A percentile compares a stretch with the other conserved stretches of the same genome.
phyloP scores from a whole-genome alignment of 352 stramenopile genomes.

The Phytophthora hybrid region DNA sequence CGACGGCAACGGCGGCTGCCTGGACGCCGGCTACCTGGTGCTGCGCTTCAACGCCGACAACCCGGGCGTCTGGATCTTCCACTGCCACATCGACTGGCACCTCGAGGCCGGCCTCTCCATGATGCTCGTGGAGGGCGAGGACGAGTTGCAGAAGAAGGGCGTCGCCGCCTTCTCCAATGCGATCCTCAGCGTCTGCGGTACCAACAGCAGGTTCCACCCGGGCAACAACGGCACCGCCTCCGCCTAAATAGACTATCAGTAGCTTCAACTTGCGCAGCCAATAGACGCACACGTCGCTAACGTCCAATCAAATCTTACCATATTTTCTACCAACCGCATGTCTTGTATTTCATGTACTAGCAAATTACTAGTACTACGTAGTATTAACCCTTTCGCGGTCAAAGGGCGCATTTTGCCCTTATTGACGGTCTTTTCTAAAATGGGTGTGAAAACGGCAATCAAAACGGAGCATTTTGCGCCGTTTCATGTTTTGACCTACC shows the following conservation, averaged over 20 bases:
- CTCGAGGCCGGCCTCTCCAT: constrained; percentile 42
- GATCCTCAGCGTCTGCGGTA: constrained; percentile 34
- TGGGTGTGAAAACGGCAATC: too few relatives aligned
- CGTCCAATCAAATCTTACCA: too few relatives aligned
- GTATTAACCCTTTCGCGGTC: too few relatives aligned
- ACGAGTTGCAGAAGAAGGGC: constrained; percentile 22
- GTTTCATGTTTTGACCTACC: too few relatives aligned
- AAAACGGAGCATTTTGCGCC: too few relatives aligned
- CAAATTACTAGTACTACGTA: too few relatives aligned
- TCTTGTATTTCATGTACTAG: too few relatives aligned
- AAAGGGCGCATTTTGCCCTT: too few relatives aligned
- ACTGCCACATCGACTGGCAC: constrained; percentile 57
- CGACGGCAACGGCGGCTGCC: constrained; percentile 28
- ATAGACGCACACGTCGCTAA: not conserved
- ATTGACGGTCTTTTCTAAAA: too few relatives aligned
- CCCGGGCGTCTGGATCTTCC: constrained; percentile 48
- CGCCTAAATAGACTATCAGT: not conserved
- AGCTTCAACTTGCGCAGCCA: not conserved
- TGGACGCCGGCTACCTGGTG: constrained; percentile 38
- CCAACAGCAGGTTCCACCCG: constrained; percentile 19
- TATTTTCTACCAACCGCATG: too few relatives aligned
- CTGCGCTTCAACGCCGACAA: constrained; percentile 50
- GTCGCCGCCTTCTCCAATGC: constrained; percentile 29
- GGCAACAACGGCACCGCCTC: not conserved
- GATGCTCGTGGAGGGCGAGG: constrained; percentile 34